phyloP scores from a whole-genome alignment of 495 filamentous ascomycete genomes.

The Ascodesmis nigricans region DNA sequence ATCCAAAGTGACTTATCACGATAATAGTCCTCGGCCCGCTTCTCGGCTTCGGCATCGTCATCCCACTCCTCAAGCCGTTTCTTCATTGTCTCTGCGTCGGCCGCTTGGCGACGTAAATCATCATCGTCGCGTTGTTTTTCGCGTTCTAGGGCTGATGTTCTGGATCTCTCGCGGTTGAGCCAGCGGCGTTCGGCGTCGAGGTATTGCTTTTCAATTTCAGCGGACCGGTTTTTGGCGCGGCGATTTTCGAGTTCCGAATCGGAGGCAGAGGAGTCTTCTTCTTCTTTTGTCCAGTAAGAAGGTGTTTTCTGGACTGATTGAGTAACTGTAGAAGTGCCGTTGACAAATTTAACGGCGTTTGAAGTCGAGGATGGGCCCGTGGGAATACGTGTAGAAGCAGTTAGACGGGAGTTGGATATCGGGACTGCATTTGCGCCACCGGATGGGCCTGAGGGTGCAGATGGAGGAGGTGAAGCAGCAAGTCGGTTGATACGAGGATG shows the following conservation, averaged over 20 bases:
- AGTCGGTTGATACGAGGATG: slow-evolving; percentile 42
- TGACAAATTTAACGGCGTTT: slow-evolving; percentile 69
- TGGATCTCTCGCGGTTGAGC: slow-evolving; percentile 68
- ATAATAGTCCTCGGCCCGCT: slow-evolving; percentile 65
- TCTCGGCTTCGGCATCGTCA: slow-evolving; percentile 55
- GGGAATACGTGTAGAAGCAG: slow-evolving; percentile 40
- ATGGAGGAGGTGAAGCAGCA: slow-evolving; percentile 39
- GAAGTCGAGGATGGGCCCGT: slow-evolving; percentile 58
- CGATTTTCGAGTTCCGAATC: slow-evolving; percentile 69
- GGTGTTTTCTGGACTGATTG: slow-evolving; percentile 26
- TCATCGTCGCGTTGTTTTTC: slow-evolving; percentile 58
- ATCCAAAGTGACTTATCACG: slow-evolving; percentile 65
- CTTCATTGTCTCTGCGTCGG: slow-evolving; percentile 50
- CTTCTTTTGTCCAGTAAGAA: slow-evolving; percentile 47
- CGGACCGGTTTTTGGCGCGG: slow-evolving; percentile 43
- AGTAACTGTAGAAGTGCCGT: slow-evolving; percentile 50
- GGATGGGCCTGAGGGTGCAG: slow-evolving; percentile 44
- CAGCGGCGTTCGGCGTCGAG: slow-evolving; percentile 71
- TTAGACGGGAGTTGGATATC: slow-evolving; percentile 40
- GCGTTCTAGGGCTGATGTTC: slow-evolving; percentile 62
- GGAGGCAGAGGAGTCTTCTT: slow-evolving; percentile 71
- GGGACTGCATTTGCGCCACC: slow-evolving; percentile 66
- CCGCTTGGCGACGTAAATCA: slow-evolving; percentile 33
- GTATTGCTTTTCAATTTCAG: slow-evolving; percentile 60
- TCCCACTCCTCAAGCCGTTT: slow-evolving; percentile 61